Evolutionary conservation across 2,329 filamentous ascomycete species (phyloP).

Genomic region (Ophiostoma quercus): DNA sequence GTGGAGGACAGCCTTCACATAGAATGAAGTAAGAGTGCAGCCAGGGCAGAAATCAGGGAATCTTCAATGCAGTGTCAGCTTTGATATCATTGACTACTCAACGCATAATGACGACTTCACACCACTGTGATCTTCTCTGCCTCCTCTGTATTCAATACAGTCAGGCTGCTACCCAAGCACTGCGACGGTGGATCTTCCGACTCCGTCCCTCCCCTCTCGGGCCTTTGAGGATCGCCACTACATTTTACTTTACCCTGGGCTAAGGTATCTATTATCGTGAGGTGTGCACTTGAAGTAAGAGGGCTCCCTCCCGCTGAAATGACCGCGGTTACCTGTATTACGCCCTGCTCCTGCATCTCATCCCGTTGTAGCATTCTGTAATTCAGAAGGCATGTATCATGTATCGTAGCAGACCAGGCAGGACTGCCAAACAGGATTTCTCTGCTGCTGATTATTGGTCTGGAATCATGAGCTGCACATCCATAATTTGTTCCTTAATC

Average conservation of each 20-base stretch:
- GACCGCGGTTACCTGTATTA: background rate
- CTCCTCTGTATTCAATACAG: background rate
- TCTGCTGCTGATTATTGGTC: background rate
- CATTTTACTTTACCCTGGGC: background rate
- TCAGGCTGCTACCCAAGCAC: background rate
- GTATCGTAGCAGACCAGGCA: background rate
- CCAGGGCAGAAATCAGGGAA: background rate
- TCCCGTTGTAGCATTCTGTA: background rate
- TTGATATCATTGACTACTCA: background rate
- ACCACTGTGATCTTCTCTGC: background rate
- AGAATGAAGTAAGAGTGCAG: slow-evolving; percentile 1
- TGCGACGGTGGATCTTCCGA: slow-evolving; percentile 1
- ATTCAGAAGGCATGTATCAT: too few species aligned
- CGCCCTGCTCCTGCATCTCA: background rate
- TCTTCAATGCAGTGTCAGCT: background rate
- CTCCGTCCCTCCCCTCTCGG: slow-evolving; percentile 1
- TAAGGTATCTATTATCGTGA: background rate
- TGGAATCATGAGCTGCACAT: background rate
- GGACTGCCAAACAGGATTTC: background rate
- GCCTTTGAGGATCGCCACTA: background rate
- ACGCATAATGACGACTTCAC: background rate
- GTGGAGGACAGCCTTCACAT: background rate
- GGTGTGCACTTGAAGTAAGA: background rate
- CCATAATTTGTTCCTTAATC: background rate
- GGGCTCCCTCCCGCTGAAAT: slow-evolving; percentile 1